phyloP scores from a whole-genome alignment of 2,329 filamentous ascomycete genomes.

The Ceratocystis eucalypticola region DNA sequence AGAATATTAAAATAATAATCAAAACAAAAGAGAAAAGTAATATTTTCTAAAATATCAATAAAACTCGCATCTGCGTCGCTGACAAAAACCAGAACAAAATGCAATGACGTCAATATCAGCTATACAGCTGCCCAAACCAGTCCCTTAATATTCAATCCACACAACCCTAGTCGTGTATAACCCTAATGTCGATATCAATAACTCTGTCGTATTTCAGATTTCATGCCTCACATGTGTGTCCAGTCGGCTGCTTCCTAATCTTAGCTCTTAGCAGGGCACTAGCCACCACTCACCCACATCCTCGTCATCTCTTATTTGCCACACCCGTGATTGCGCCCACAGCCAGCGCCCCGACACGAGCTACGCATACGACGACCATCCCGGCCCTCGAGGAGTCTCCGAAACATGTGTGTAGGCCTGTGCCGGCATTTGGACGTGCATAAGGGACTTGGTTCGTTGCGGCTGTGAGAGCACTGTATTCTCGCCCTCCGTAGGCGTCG shows the following conservation, averaged over 20 bases:
- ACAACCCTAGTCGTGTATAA: not conserved
- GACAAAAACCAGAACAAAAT: not conserved
- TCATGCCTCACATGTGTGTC: not conserved
- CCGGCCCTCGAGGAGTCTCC: not conserved
- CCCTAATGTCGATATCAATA: not conserved
- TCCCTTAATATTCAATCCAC: not conserved
- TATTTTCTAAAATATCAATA: not conserved
- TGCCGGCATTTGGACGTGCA: not conserved
- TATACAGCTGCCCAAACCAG: not conserved
- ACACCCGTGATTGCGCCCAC: not conserved
- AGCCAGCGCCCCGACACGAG: not conserved
- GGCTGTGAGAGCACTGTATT: not conserved
- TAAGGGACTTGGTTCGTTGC: not conserved
- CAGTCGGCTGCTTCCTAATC: not conserved
- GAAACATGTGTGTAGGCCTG: not conserved
- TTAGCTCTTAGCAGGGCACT: not conserved
- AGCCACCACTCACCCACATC: constrained; percentile 4
- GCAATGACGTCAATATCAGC: not conserved
- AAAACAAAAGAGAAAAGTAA: not conserved
- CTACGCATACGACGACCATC: constrained; percentile 10
- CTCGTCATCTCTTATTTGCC: not conserved
- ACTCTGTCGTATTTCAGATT: not conserved
- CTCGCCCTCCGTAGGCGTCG: not conserved
- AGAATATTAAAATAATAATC: not conserved
- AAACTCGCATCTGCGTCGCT: not conserved